Base-by-base conservation (phyloP, 257 asterid species). In the Lavandula angustifolia region DNA sequence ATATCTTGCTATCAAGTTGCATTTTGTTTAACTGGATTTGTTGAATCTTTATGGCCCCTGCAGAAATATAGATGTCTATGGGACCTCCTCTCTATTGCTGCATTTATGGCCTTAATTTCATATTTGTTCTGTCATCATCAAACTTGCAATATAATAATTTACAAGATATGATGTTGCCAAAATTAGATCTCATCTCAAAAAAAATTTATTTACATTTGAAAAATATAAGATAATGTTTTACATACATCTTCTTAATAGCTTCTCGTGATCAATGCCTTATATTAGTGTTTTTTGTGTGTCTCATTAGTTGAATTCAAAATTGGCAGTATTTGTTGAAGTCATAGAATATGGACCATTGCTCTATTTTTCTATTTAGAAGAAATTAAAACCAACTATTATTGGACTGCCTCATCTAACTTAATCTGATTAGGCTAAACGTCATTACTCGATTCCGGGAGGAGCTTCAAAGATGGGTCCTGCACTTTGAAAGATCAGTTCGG, bases 291-390 rank as follows among this genome's bases (percentile, higher is more conserved):
- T 32, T 32, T 32, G 35, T 32, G n/a, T 47, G 52, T 35, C 33
- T 55, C 18, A 58, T 58, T 48, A 48, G 60, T 38, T 49, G 63
- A 56, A 59, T 57, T 58, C 68, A 63, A 54, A 70, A 10, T 60
- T 66, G 74, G 73, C 14, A 6, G 67, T 56, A 57, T 64, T 37
- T 14, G 73, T 48, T 48, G 77, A 70, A 67, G 62, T 66, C 68
- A 62, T 58, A 67, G 71, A 42, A 55, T 17, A 52, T 32, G 77
- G 77, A 70, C 80, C 72, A 51, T 66, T 59, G 22, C 54, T 13
- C 9, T 44, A 31, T 6, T 9, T 42, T 43, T 12, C 14, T 38
- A 31, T 18, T 17, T 37, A 16, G 8, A 40, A 58, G 12, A n/a
- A 59, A 22, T 10, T 9, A 48, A 18, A 31, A 54, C 34, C 6